Base-by-base conservation (phyloP, 495 filamentous ascomycete species). In the Sordaria brevicollis region DNA sequence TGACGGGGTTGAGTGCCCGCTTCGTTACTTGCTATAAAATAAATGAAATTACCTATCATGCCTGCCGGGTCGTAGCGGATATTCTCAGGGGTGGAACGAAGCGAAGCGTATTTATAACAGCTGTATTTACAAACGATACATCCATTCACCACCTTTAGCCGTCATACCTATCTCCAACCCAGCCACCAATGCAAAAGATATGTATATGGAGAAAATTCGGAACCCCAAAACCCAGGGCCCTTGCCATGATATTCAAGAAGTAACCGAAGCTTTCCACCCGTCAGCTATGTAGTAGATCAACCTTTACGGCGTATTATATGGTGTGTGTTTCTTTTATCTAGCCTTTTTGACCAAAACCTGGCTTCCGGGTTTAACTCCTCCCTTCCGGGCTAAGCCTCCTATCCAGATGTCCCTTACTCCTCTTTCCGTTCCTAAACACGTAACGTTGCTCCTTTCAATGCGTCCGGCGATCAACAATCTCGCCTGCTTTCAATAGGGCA, bases 401-500 rank as follows among this genome's bases (percentile, higher is more conserved):
- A 29, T 57, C 49, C 21, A 31, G 67, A 66, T n/a, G 33, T 67
- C 67, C 67, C 70, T 57, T 69, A 41, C 67, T 62, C 68, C 70
- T 65, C 68, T 65, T 70, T 57, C 68, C 62, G 62, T 39, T 65
- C 41, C 68, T 67, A 71, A 66, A 71, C 67, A 70, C 65, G 62
- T 67, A 41, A 65, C 66, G 41, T 31, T 65, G 21, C 35, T 34
- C 9, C n/a, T 17, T 39, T 68, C 38, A 76, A 34, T 73, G 75
- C 4, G 68, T 49, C 35, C 81, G 79, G n/a, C 81, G 80, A 67
- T 85, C 80, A 37, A 86, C 83, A 65, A 86, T 86, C 69, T 87
- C 85, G 43, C 85, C 84, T 4, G 85, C 85, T 65, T 75, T 81
- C 3, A 87, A 74, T n/a, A 87, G 73, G 17, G 86, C 86, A 70